These are phyloP conservation scores for Durusdinium trenchii DNA, from an alignment of 73 alveolate species.

Conservation along the genomic window DNA sequence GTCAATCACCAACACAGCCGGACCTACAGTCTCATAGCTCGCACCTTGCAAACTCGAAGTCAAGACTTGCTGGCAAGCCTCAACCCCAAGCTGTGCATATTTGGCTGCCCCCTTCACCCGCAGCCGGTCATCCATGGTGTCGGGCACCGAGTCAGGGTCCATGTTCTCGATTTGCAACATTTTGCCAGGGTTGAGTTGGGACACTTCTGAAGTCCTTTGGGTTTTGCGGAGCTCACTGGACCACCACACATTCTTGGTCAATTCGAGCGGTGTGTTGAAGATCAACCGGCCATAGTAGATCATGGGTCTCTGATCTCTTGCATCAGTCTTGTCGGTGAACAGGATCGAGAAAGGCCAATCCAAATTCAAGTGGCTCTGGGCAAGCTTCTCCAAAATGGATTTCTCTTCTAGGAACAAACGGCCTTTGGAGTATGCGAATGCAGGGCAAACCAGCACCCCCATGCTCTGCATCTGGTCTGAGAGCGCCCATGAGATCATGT, in stretches of 20 bases:
- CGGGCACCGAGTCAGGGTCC: neutral
- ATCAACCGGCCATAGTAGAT: slow-evolving; percentile 8
- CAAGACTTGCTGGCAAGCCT: neutral
- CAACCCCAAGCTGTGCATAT: neutral
- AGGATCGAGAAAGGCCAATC: slow-evolving; percentile 1
- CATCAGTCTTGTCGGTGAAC: neutral
- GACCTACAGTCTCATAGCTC: neutral
- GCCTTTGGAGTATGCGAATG: neutral
- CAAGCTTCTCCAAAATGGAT: neutral
- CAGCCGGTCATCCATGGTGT: neutral
- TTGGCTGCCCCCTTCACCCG: neutral
- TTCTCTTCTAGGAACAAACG: neutral
- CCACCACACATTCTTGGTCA: neutral
- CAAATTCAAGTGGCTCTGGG: neutral
- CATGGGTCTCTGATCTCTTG: neutral
- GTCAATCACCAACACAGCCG: neutral
- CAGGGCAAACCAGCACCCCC: neutral
- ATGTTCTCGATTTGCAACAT: neutral
- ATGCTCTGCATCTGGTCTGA: neutral
- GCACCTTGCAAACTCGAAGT: neutral
- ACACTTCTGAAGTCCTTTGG: neutral
- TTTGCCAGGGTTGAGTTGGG: neutral
- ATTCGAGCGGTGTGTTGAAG: neutral
- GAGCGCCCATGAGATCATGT: neutral
- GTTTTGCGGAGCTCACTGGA: neutral